Evolutionary conservation across 495 filamentous ascomycete genomes (phyloP).

Genomic region (Lasiosphaeria miniovina): DNA sequence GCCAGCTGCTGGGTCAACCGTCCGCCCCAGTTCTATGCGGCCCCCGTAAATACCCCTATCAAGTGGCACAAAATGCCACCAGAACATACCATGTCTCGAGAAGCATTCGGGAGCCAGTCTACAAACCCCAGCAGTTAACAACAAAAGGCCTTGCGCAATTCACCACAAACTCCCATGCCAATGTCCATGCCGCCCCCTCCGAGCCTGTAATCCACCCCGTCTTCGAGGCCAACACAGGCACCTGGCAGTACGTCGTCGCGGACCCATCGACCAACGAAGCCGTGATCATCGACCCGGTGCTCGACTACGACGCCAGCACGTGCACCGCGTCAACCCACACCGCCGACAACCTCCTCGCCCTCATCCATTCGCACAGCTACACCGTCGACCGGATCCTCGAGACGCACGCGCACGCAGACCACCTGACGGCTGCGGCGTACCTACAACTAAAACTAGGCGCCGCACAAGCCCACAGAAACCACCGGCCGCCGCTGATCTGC

Average conservation of each 20-base stretch:
- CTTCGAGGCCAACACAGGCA: conserved; percentile 38
- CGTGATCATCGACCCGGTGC: conserved; percentile 58
- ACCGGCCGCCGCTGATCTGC: conserved; percentile 38
- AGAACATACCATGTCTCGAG: too few relatives aligned
- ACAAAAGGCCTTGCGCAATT: too few relatives aligned
- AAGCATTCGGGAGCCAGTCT: too few relatives aligned
- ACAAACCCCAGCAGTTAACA: neutral
- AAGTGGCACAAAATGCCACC: too few relatives aligned
- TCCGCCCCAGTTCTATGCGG: too few relatives aligned
- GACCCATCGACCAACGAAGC: conserved; percentile 45
- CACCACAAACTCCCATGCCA: neutral
- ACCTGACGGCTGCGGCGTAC: conserved; percentile 55
- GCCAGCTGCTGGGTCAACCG: too few relatives aligned
- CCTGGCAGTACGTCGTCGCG: conserved; percentile 60
- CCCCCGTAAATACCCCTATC: too few relatives aligned
- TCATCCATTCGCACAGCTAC: conserved; percentile 43
- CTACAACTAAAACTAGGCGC: conserved; percentile 42
- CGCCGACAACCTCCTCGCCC: conserved; percentile 47
- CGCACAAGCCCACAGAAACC: conserved; percentile 6
- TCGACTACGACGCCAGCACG: conserved; percentile 51
- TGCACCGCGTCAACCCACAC: conserved; percentile 44
- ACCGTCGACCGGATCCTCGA: conserved; percentile 52
- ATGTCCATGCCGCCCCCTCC: too few relatives aligned
- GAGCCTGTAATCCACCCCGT: conserved; percentile 27
- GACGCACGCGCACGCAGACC: conserved; percentile 62